Base-by-base conservation (phyloP, 805 yeast genomes). In the Isabelozyma pseudorhagii region DNA sequence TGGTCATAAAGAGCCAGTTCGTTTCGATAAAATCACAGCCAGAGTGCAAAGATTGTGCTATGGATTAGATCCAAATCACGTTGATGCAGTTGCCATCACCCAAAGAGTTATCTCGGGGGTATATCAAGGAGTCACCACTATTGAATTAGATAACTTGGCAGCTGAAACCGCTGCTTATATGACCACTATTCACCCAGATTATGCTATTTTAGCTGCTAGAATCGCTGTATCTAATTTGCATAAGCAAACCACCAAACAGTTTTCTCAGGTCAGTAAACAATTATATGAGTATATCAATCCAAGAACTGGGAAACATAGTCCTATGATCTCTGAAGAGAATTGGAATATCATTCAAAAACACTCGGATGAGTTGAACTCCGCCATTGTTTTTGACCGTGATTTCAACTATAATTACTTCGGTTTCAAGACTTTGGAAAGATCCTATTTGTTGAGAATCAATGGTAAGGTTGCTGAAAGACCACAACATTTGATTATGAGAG, bases 101-200 rank as follows among this genome's bases (percentile, higher is more conserved):
- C 98, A 94, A 70, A 82, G 96, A 65, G 96, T 93, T 60, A 92
- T 91, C 54, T 82, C 94, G 11, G 99, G 99, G 67, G 97, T 94
- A 49, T 94, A 93, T 69, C 96, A 90, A 63, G 98, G 98, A 62
- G 99, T 94, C 47, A 91, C 93, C 62, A 94, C 98, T 48, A 81
- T 87, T 53, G 97, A 94, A 54, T 69, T 74, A 54, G 79, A 74
- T 56, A 73, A 74, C 59, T 72, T 74, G 57, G 92, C 98, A 45
- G 97, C 98, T 42, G 99, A 94, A 72, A 91, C 97, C 38, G 96
- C 97, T 50, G 98, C 98, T 41, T 88, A 87, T 65, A 89, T 94
- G 97, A 91, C 97, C 51, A 93, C 98, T 10, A 82, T 89, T 54
- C 98, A 93, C 69, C 98, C 98, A n/a, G 98, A 94, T 72, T 92